Percentiles rank a stretch among this genome's conserved stretches.
These are phyloP conservation scores for Penicillium coprophilum DNA, from an alignment of 495 filamentous ascomycete species.

Conservation along the genomic window DNA sequence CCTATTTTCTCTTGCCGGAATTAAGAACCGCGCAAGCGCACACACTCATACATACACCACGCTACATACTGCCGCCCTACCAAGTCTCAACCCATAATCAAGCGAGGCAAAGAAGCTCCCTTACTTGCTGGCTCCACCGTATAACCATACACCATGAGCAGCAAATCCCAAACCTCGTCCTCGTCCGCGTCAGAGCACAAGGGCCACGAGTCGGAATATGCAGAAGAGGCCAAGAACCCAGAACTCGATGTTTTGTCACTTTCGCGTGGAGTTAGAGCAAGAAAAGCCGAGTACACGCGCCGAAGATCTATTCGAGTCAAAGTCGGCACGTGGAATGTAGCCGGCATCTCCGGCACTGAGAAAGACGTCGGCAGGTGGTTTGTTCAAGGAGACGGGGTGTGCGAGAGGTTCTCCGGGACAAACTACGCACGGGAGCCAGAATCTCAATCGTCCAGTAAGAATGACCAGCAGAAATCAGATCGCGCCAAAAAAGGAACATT, in stretches of 20 bases:
- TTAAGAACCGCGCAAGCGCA: constrained; percentile 12
- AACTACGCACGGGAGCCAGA: constrained; percentile 33
- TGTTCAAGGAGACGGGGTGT: constrained; percentile 68
- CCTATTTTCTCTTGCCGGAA: constrained; percentile 10
- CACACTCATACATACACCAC: constrained; percentile 8
- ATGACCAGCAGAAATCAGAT: constrained; percentile 2
- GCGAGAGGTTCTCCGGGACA: constrained; percentile 56
- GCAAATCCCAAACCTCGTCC: constrained; percentile 11
- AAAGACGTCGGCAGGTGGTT: constrained; percentile 87
- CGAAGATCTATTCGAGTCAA: constrained; percentile 73
- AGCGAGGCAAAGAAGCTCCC: constrained; percentile 5
- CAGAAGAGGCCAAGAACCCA: constrained; percentile 23
- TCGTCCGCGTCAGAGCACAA: constrained; percentile 16
- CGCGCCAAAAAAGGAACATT: constrained; percentile 14
- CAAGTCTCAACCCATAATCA: background rate
- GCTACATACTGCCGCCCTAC: constrained; percentile 7
- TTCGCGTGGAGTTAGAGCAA: constrained; percentile 62
- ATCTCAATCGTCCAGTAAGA: constrained; percentile 6
- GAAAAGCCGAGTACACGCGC: constrained; percentile 74
- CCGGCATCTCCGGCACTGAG: constrained; percentile 75
- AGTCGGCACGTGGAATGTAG: constrained; percentile 94
- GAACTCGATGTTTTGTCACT: constrained; percentile 44
- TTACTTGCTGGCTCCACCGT: background rate
- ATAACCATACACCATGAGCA: constrained; percentile 16
- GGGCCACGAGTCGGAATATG: constrained; percentile 24